Conservation (phyloP, 78 protist species). For the Chrysochromulina parva region DNA sequence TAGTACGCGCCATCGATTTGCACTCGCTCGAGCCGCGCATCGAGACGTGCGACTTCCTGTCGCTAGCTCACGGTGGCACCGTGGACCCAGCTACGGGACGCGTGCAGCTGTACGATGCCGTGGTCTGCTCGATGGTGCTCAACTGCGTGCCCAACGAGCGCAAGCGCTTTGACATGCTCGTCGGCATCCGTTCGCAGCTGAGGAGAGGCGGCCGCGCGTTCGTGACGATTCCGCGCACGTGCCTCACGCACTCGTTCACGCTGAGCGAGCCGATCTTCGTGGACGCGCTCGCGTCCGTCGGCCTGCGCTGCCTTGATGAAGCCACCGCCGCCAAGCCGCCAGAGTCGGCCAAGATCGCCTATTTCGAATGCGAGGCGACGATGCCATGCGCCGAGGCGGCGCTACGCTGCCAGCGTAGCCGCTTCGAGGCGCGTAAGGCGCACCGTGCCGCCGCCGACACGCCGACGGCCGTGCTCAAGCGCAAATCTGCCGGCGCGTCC, state of each 20-base stretch:
- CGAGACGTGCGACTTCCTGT: background rate
- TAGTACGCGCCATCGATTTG: background rate
- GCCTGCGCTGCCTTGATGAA: background rate
- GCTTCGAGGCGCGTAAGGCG: too few species aligned
- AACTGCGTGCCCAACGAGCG: conserved; percentile 10
- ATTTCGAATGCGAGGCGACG: background rate
- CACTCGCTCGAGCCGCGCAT: background rate
- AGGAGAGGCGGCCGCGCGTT: background rate
- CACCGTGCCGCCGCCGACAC: too few species aligned
- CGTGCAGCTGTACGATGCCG: background rate
- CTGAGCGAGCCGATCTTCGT: background rate
- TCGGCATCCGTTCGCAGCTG: background rate
- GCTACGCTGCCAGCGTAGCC: background rate
- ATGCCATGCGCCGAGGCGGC: background rate
- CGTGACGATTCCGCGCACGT: background rate
- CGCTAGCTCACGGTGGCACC: background rate
- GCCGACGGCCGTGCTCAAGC: too few species aligned
- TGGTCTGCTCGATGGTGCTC: conserved; percentile 18
- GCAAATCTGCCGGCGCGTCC: background rate
- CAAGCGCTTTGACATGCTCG: background rate
- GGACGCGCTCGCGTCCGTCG: background rate
- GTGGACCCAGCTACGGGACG: background rate
- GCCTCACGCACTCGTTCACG: background rate
- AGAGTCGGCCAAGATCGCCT: background rate
- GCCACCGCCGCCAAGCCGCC: background rate